A percentile compares a stretch with the other conserved stretches of the same genome.
These are phyloP conservation scores for Fistulinella staudtii DNA, from an alignment of 1,284 basidiomycete species.

Conservation along the genomic window DNA sequence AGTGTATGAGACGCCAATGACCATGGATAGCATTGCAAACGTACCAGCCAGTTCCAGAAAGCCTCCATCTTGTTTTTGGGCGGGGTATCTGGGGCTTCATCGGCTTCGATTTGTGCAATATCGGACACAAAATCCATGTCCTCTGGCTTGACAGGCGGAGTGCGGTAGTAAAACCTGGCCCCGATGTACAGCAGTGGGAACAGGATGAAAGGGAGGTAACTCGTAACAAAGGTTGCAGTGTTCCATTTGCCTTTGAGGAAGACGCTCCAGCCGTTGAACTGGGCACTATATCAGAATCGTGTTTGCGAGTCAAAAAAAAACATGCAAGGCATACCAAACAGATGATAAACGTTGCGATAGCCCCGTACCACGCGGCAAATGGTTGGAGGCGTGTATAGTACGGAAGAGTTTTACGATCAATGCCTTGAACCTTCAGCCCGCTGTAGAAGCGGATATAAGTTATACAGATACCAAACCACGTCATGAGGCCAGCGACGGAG, in stretches of 20 bases:
- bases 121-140: slow-evolving; percentile 81
- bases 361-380: slow-evolving; percentile 68
- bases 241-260: slow-evolving; percentile 69
- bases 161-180: slow-evolving; percentile 51
- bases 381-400: slow-evolving; percentile 61
- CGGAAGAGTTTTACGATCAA: slow-evolving; percentile 63
- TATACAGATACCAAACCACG: slow-evolving; percentile 81
- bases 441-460: slow-evolving; percentile 79
- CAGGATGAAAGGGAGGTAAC: slow-evolving; percentile 72
- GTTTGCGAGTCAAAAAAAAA: not conserved
- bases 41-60: slow-evolving; percentile 71
- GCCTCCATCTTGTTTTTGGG: slow-evolving; percentile 64
- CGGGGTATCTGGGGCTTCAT: slow-evolving; percentile 67
- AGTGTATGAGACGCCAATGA: slow-evolving; percentile 1
- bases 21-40: slow-evolving; percentile 22
- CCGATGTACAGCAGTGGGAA: slow-evolving; percentile 74
- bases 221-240: slow-evolving; percentile 65
- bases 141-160: slow-evolving; percentile 42
- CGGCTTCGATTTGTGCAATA: slow-evolving; percentile 70
- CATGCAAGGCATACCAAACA: slow-evolving; percentile 56
- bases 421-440: slow-evolving; percentile 73
- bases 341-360: slow-evolving; percentile 53
- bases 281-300: slow-evolving; percentile 1
- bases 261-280: slow-evolving; percentile 74
- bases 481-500: slow-evolving; percentile 59